Conservation (phyloP, 805 yeast genomes). For the Ogataea corticis region DNA sequence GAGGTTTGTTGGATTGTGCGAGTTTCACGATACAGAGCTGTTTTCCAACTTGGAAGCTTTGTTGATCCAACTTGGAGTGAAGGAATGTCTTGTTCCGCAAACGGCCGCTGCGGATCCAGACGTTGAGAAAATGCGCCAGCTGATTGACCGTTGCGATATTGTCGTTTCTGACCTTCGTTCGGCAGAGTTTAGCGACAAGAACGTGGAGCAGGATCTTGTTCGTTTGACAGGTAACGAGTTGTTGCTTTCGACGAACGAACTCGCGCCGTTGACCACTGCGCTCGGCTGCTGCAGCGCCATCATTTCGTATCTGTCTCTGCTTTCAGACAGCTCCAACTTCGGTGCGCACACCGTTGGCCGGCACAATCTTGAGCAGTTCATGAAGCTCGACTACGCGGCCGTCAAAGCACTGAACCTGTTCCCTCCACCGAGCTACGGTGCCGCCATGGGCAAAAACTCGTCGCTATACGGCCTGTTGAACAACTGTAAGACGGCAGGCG, state of each 20-base stretch:
- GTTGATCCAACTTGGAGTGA: conserved; percentile 84
- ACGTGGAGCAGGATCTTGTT: conserved; percentile 75
- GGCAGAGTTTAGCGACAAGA: conserved; percentile 60
- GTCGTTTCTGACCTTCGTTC: conserved; percentile 62
- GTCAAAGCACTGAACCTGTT: conserved; percentile 84
- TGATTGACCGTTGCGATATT: conserved; percentile 76
- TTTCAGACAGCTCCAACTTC: conserved; percentile 54
- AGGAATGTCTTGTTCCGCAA: conserved; percentile 69
- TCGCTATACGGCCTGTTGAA: conserved; percentile 84
- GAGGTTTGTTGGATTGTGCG: conserved; percentile 66
- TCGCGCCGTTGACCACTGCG: conserved; percentile 50
- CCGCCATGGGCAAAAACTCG: conserved; percentile 41
- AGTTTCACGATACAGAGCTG: conserved; percentile 84
- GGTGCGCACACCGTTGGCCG: conserved; percentile 58
- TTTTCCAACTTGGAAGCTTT: conserved; percentile 85
- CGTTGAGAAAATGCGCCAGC: conserved; percentile 61
- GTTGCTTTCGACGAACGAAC: conserved; percentile 55
- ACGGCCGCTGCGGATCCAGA: conserved; percentile 48
- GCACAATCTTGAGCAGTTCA: conserved; percentile 74
- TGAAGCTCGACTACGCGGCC: conserved; percentile 91
- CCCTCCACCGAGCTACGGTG: conserved; percentile 54
- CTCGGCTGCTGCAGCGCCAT: conserved; percentile 68
- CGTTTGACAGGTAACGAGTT: conserved; percentile 63
- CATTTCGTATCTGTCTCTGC: conserved; percentile 63
- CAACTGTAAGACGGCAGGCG: conserved; percentile 87